Conservation (phyloP, 2,329 filamentous ascomycete genomes). For the Corniculantispora saksenae region DNA sequence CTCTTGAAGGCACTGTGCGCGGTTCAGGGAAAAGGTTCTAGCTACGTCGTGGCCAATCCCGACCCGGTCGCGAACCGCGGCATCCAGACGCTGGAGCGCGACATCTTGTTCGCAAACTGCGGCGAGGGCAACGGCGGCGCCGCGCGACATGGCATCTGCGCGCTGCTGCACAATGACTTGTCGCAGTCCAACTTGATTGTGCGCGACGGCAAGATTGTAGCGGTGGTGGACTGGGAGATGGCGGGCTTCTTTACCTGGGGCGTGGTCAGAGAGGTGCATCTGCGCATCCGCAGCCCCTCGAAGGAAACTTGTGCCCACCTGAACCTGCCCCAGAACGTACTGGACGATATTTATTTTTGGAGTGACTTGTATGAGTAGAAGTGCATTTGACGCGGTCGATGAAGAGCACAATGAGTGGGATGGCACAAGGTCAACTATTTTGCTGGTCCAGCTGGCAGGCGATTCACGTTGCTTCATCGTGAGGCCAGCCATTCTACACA, state of each 20-base stretch:
- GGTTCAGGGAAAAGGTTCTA: conserved; percentile 23
- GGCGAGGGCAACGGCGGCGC: no score
- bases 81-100: neutral
- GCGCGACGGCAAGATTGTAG: conserved; percentile 29
- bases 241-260: conserved; percentile 6
- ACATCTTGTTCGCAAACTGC: neutral
- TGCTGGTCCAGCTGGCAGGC: no score
- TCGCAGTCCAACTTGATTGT: conserved; percentile 30
- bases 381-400: neutral
- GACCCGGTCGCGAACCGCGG: neutral
- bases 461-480: no score
- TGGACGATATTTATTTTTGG: conserved; percentile 4
- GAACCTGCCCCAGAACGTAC: neutral
- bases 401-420: no score
- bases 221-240: conserved; percentile 34
- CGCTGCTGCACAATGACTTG: conserved; percentile 7
- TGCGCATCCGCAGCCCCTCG: neutral
- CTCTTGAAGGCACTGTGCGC: conserved; percentile 30
- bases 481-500: no score
- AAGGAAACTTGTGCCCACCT: neutral
- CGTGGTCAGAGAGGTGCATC: neutral
- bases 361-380: neutral
- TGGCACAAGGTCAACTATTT: no score
- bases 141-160: neutral
- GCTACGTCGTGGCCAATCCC: neutral